Conservation (phyloP, 306 rosid species). For the Urtica urens region DNA sequence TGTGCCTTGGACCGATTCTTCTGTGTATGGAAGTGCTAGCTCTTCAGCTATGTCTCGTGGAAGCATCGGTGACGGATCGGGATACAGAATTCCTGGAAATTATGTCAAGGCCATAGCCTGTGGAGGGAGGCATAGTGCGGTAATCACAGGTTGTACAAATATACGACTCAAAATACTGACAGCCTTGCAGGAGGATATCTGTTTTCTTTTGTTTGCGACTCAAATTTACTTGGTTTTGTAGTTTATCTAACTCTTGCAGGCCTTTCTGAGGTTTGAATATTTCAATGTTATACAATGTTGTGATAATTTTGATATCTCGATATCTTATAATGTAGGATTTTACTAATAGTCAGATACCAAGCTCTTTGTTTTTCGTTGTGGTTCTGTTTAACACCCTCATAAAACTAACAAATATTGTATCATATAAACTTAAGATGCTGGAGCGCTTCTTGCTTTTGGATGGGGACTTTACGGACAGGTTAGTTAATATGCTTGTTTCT, state of each 20-base stretch:
- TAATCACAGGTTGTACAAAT: slow-evolving; percentile 54
- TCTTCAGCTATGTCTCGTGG: slow-evolving; percentile 37
- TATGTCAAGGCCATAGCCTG: slow-evolving; percentile 75
- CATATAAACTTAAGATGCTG: slow-evolving; percentile 81
- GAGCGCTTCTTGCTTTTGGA: slow-evolving; percentile 80
- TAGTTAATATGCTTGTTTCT: slow-evolving; percentile 25
- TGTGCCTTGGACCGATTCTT: slow-evolving; percentile 59
- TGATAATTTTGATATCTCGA: no score
- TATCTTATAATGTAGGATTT: no score
- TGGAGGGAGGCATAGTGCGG: slow-evolving; percentile 96
- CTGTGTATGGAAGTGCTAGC: slow-evolving; percentile 52
- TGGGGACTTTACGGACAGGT: slow-evolving; percentile 99
- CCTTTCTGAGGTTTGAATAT: no score
- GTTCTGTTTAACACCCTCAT: no score
- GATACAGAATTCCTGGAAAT: slow-evolving; percentile 60
- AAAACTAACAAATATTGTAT: no score
- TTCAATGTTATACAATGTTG: no score
- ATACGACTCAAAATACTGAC: not conserved
- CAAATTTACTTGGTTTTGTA: not conserved
- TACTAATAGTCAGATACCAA: no score
- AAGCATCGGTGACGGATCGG: slow-evolving; percentile 49
- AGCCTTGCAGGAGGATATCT: slow-evolving; percentile 2
- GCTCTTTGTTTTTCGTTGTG: no score
- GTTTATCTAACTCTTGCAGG: no score
- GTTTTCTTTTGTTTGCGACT: not conserved